A percentile compares a stretch with the other conserved stretches of the same genome.
Conservation (phyloP, 83 land plant species). For the Larix sibirica region DNA sequence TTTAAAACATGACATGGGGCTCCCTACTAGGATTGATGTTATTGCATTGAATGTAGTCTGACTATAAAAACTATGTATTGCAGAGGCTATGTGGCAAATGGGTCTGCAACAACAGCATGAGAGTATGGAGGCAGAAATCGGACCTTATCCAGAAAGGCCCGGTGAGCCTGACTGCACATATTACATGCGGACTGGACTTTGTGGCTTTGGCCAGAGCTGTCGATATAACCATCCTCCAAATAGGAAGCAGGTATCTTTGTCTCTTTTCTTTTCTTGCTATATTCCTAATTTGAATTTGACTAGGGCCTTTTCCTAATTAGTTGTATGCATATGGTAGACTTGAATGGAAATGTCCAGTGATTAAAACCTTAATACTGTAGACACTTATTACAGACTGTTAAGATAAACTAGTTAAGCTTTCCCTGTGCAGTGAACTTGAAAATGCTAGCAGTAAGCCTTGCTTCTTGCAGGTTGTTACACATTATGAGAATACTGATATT, state of each 20-base stretch:
- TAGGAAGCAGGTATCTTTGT: constrained; percentile 35
- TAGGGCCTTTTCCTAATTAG: not conserved
- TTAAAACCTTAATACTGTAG: not conserved
- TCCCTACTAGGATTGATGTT: not conserved
- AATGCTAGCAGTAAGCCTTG: too few relatives aligned
- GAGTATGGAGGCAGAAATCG: constrained; percentile 49
- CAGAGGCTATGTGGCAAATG: constrained; percentile 77
- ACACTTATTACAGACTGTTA: not conserved
- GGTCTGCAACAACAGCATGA: constrained; percentile 32
- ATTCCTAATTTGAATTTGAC: not conserved
- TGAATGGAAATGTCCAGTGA: not conserved
- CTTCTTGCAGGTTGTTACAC: too few relatives aligned
- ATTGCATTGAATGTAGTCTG: not conserved
- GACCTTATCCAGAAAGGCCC: constrained; percentile 74
- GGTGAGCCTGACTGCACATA: constrained; percentile 83
- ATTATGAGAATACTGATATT: too few relatives aligned
- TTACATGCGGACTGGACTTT: constrained; percentile 76
- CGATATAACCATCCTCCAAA: constrained; percentile 81
- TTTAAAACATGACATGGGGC: not conserved
- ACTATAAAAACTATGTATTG: constrained; percentile 1
- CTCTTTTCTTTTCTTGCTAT: not conserved
- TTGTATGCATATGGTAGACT: not conserved
- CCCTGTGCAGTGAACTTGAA: too few relatives aligned
- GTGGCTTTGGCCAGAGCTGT: constrained; percentile 74
- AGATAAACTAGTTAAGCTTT: not conserved